Evolutionary conservation across 2,329 filamentous ascomycete genomes (phyloP).

Genomic region (Aspergillus piperis): DNA sequence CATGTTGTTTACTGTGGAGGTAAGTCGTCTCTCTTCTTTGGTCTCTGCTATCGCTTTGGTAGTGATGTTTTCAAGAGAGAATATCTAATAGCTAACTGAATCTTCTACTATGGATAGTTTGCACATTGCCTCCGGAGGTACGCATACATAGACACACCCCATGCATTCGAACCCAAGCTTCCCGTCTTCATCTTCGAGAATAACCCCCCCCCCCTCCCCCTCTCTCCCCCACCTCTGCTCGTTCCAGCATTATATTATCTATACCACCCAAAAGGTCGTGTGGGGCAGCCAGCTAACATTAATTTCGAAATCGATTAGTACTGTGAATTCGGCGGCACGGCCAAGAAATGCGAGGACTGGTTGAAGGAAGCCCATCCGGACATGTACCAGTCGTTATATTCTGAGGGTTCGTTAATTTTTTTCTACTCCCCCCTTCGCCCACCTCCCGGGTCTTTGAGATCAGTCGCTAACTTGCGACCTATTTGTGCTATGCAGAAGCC

Average conservation of each 20-base stretch:
- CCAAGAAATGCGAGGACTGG: constrained; percentile 98
- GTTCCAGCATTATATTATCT: no score
- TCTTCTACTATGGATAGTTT: constrained; percentile 49
- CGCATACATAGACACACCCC: constrained; percentile 9
- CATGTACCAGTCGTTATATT: constrained; percentile 81
- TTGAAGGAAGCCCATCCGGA: constrained; percentile 71
- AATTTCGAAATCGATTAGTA: constrained; percentile 62
- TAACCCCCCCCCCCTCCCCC: no score
- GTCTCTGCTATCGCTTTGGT: neutral
- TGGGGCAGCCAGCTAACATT: no score
- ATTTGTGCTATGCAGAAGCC: constrained; percentile 58
- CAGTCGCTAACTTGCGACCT: neutral
- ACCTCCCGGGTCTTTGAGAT: neutral
- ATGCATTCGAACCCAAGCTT: no score
- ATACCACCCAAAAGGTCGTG: no score
- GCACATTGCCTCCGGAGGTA: constrained; percentile 68
- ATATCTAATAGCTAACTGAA: constrained; percentile 2
- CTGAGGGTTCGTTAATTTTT: constrained; percentile 57
- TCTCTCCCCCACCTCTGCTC: no score
- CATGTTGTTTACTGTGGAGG: constrained; percentile 64
- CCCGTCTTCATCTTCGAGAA: no score
- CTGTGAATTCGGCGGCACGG: constrained; percentile 96
- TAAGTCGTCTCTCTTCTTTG: constrained; percentile 34
- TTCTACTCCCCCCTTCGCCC: neutral
- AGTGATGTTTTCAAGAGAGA: neutral